Base-by-base conservation (phyloP, 2,329 filamentous ascomycete species). In the Pestalotiopsis fici region DNA sequence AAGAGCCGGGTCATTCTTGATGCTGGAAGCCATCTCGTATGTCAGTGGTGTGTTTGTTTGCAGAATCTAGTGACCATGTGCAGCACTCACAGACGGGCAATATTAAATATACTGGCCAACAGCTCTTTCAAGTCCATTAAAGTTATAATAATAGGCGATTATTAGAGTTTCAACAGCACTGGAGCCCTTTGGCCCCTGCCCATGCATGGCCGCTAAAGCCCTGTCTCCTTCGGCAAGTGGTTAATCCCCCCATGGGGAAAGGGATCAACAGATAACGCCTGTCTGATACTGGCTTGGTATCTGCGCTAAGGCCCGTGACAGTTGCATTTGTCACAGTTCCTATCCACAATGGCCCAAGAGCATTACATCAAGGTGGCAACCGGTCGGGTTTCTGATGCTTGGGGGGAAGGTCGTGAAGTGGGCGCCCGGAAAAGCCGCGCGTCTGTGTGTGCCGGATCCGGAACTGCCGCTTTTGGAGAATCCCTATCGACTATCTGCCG, bases 381-480 rank as follows among this genome's bases (percentile, higher is more conserved):
- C 5, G 21, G 15, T 57, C 55, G 23, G 55, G 23, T 57, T 57
- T 27, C 55, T 27, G 21, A 25, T 50, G 43, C 43, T 50, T 9
- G n/a, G 43, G 43, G 43, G 43, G 43, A 50, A 50, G 43, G 43
- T 50, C 43, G 43, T 50, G 43, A 50, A n/a, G 43, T 50, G 43
- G 43, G 43, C 21, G 43, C 28, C 57, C 57, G 57, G 57, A 60
- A 60, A 31, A 31, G 25, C 57, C 57, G 57, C 57, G 13, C 28
- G 23, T 27, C 27, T 60, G n/a, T 37, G 37, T 9, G 57, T 60
- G 57, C 57, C 57, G 57, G 27, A 18, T 21, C 31, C 57, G 57
- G 57, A 37, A 60, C 57, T 35, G 27, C 57, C 57, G 57, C 57
- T 60, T n/a, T 60, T 60, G 57, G 57, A 60, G 57, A 60, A 39